Base-by-base conservation (phyloP, 768 basidiomycete genomes). In the Sarcomyxa edulis region DNA sequence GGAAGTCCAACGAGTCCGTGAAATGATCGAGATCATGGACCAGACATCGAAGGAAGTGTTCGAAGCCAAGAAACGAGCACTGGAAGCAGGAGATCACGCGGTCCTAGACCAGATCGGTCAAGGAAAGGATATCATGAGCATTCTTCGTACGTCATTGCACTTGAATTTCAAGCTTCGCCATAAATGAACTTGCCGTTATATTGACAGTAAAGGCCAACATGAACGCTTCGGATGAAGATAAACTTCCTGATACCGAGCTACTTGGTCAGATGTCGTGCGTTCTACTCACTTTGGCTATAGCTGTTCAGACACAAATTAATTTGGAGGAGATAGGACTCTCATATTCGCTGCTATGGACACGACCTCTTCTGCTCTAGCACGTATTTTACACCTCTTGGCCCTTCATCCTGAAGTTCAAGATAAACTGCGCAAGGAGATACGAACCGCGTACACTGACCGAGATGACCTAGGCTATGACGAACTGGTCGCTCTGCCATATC, bases 321-420 rank as follows among this genome's bases (percentile, higher is more conserved):
- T n/a, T n/a, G n/a, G 19, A 23, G 23, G 30, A 10, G 18, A 2
- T 28, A 65, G 62, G 7, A 51, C 56, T 10, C 41, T 66, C 1
- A 48, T 54, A 9, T 59, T 65, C 29, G 58, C 61, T 2, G 64
- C 54, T 3, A 58, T 51, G 25, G 64, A 65, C 30, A 65, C 63
- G 3, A 64, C 61, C 1, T 54, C 62, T 2, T 35, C 45, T 3
- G 60, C 61, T 0, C 38, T 67, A 3, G 39, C 54, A 3, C 57
- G 61, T 18, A 53, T 49, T 5, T 47, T 65, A 16, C 48, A 52
- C 33, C 27, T 53, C 19, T 49, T 67, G 10, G 49, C 59, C 7
- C 34, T 39, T 1, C 48, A 60, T 36, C 58, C 41, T 3, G 60
- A 65, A 7, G 52, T 45, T 12, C 65, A 66, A 43, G 50, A 54